These are phyloP conservation scores for Tilletia setariae DNA, from an alignment of 1,284 basidiomycete species.

Conservation along the genomic window DNA sequence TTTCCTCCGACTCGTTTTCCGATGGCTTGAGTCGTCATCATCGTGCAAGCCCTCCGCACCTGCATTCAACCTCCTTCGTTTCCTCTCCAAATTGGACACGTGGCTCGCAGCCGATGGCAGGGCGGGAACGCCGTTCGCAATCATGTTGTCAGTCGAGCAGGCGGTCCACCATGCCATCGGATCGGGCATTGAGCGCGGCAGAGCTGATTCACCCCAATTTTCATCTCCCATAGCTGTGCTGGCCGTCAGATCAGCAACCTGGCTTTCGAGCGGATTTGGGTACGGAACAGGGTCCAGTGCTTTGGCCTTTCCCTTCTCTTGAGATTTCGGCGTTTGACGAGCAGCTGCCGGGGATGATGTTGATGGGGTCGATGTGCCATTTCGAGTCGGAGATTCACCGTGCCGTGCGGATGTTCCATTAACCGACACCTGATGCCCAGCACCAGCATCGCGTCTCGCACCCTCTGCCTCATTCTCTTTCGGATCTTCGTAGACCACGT, in stretches of 20 bases:
- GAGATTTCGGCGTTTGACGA: not conserved
- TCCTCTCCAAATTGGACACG: too few relatives aligned
- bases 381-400: not conserved
- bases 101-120: slow-evolving; percentile 19
- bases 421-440: not conserved
- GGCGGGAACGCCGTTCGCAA: slow-evolving; percentile 31
- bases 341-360: not conserved
- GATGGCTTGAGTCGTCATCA: not conserved
- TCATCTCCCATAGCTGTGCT: too few relatives aligned
- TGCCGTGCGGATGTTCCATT: not conserved
- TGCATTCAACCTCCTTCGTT: not conserved
- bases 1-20: slow-evolving; percentile 11
- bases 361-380: not conserved
- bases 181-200: slow-evolving; percentile 16
- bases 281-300: not conserved
- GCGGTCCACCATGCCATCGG: slow-evolving; percentile 39
- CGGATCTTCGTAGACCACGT: not conserved
- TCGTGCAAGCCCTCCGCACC: not conserved
- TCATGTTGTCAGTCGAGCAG: slow-evolving; percentile 31
- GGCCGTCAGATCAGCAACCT: not conserved
- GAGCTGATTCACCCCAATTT: not conserved
- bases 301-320: slow-evolving; percentile 30
- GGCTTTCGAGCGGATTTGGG: not conserved
- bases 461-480: not conserved
- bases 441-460: not conserved